These are phyloP conservation scores for Stephanodiscus minutulus DNA, from an alignment of 108 stramenopile genomes.

Conservation along the genomic window DNA sequence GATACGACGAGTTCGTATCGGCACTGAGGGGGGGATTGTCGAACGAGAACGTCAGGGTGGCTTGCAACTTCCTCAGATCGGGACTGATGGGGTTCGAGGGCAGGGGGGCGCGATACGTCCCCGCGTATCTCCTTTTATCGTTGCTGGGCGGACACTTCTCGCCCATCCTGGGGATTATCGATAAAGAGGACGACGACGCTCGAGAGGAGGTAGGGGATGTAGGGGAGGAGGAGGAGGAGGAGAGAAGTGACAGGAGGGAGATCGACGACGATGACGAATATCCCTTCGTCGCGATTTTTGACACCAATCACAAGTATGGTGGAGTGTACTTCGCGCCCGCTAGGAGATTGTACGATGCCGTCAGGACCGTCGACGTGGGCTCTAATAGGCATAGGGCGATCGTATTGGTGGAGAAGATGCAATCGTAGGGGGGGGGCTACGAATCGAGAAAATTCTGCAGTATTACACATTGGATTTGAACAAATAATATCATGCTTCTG, in stretches of 20 bases:
- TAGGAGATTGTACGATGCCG: constrained; percentile 39
- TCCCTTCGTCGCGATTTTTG: constrained; percentile 43
- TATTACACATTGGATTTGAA: too few relatives aligned
- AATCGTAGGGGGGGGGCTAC: too few relatives aligned
- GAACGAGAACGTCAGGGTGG: constrained; percentile 30
- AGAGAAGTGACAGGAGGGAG: too few relatives aligned
- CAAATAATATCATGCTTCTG: too few relatives aligned
- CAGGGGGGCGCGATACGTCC: constrained; percentile 17
- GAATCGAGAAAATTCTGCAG: too few relatives aligned
- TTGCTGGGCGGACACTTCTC: constrained; percentile 49
- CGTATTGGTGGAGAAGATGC: too few relatives aligned
- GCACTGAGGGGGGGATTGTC: constrained; percentile 23
- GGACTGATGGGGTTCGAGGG: constrained; percentile 36
- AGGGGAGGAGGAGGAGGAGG: not conserved
- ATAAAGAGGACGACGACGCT: constrained; percentile 8
- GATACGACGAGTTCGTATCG: constrained; percentile 29
- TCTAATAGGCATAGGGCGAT: too few relatives aligned
- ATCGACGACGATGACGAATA: not conserved
- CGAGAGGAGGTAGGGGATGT: not conserved
- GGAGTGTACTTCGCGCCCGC: constrained; percentile 45
- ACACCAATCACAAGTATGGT: constrained; percentile 46
- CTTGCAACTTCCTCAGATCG: constrained; percentile 42
- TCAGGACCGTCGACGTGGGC: constrained; percentile 33
- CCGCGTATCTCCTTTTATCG: constrained; percentile 28
- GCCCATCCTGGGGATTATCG: constrained; percentile 44